Conservation (phyloP, 2,329 filamentous ascomycete genomes). For the Aspergillus hortae region DNA sequence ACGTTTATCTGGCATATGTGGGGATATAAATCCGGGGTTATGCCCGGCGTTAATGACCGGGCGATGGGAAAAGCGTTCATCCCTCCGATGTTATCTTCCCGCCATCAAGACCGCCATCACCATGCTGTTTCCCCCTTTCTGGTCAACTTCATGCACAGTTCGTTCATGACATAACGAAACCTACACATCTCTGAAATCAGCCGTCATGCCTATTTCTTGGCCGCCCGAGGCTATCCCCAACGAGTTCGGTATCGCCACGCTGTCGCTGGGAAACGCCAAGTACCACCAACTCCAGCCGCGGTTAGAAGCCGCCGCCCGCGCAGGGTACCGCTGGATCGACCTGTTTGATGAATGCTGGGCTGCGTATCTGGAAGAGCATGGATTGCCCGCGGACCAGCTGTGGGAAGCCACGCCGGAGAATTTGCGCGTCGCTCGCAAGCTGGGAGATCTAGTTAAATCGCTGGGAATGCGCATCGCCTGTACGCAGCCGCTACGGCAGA, state of each 20-base stretch:
- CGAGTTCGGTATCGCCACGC: slow-evolving; percentile 29
- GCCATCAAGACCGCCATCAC: not conserved
- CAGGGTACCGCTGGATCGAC: slow-evolving; percentile 31
- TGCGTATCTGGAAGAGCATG: slow-evolving; percentile 27
- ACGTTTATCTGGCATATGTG: too few relatives aligned
- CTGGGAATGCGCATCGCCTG: slow-evolving; percentile 31
- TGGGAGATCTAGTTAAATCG: slow-evolving; percentile 27
- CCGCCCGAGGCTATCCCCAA: slow-evolving; percentile 15
- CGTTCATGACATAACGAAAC: too few relatives aligned
- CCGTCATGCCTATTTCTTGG: slow-evolving; percentile 13
- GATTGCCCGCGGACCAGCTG: slow-evolving; percentile 18
- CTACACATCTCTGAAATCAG: too few relatives aligned
- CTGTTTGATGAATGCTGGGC: slow-evolving; percentile 36
- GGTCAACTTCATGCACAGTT: too few relatives aligned
- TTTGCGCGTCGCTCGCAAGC: slow-evolving; percentile 22
- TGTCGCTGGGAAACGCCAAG: slow-evolving; percentile 29
- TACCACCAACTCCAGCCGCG: slow-evolving; percentile 25
- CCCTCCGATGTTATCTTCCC: too few relatives aligned
- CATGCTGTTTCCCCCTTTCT: too few relatives aligned
- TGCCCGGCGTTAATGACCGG: too few relatives aligned
- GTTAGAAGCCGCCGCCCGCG: slow-evolving; percentile 27
- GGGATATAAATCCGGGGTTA: too few relatives aligned
- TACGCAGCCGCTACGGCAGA: slow-evolving; percentile 30
- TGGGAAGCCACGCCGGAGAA: slow-evolving; percentile 29
- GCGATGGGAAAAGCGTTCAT: too few relatives aligned